Evolutionary conservation across 1,284 basidiomycete species (phyloP).

Genomic region (Malassezia restricta): DNA sequence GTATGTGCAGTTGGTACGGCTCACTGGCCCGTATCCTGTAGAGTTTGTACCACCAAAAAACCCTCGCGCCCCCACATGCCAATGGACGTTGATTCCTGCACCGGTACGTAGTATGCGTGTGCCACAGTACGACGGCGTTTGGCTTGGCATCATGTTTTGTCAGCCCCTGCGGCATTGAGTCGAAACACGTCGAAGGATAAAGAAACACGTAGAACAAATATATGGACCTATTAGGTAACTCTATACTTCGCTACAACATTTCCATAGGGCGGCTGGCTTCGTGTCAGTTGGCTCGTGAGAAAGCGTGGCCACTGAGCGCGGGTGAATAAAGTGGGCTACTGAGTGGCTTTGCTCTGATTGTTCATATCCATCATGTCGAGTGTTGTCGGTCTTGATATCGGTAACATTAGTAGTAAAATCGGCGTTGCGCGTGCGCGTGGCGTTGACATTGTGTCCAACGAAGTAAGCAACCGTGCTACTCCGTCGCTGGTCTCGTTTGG

Average conservation of each 20-base stretch:
- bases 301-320: conserved; percentile 2
- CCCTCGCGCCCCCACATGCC: background rate
- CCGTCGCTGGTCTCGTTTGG: conserved; percentile 45
- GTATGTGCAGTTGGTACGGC: background rate
- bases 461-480: conserved; percentile 43
- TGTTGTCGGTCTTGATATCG: conserved; percentile 44
- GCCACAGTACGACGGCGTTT: no score
- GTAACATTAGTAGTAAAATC: conserved; percentile 33
- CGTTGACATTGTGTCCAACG: conserved; percentile 43
- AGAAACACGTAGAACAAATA: conserved; percentile 14
- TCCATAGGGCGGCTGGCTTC: background rate
- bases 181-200: conserved; percentile 5
- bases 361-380: conserved; percentile 26
- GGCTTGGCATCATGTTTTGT: background rate
- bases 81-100: no score
- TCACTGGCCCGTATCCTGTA: conserved; percentile 1
- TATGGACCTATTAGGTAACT: conserved; percentile 5
- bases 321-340: conserved; percentile 3
- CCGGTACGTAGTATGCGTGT: no score
- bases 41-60: conserved; percentile 8
- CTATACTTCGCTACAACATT: background rate
- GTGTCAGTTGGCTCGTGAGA: background rate
- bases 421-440: conserved; percentile 42
- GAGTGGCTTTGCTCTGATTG: background rate
- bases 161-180: background rate